Percentiles rank a stretch among this genome's conserved stretches.
Conservation (phyloP, 2,329 filamentous ascomycete species). For the Pyrenophora tritici-repentis region DNA sequence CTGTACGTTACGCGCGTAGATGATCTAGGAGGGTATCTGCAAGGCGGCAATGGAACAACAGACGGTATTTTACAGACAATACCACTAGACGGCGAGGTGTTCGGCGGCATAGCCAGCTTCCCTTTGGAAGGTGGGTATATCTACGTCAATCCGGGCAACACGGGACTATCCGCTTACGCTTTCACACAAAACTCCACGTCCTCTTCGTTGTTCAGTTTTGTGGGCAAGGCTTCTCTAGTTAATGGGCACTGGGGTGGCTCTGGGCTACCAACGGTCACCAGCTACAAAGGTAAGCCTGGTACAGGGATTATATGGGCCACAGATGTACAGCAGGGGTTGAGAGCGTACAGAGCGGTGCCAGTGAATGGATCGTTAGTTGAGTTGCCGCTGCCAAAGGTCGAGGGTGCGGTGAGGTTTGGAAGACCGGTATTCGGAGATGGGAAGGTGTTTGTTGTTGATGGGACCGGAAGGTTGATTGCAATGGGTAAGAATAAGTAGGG, state of each 20-base stretch:
- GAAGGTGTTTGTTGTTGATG: slow-evolving; percentile 31
- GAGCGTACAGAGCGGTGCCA: slow-evolving; percentile 50
- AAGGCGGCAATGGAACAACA: slow-evolving; percentile 17
- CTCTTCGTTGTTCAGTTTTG: slow-evolving; percentile 34
- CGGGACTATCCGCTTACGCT: slow-evolving; percentile 36
- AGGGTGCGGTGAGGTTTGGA: slow-evolving; percentile 49
- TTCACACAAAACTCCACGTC: slow-evolving; percentile 20
- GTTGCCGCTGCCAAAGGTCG: slow-evolving; percentile 46
- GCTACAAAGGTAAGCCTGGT: slow-evolving; percentile 42
- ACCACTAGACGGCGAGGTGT: slow-evolving; percentile 23
- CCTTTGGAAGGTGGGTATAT: slow-evolving; percentile 36
- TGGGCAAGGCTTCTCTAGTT: slow-evolving; percentile 30
- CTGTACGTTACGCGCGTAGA: slow-evolving; percentile 30
- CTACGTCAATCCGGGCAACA: slow-evolving; percentile 37
- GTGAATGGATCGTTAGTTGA: slow-evolving; percentile 43
- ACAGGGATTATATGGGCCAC: slow-evolving; percentile 46
- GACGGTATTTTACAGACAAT: slow-evolving; percentile 32
- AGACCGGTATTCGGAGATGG: slow-evolving; percentile 50
- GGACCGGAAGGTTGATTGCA: slow-evolving; percentile 16
- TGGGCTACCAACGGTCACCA: slow-evolving; percentile 47
- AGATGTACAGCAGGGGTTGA: slow-evolving; percentile 48
- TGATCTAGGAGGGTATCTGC: slow-evolving; percentile 32
- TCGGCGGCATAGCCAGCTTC: slow-evolving; percentile 30
- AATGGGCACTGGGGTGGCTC: slow-evolving; percentile 36
- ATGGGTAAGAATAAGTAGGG: slow-evolving; percentile 2